Evolutionary conservation across 1,284 basidiomycete genomes (phyloP), one percentile per base, ranked within the genome.

Genomic region (Vanrija pseudolonga): DNA sequence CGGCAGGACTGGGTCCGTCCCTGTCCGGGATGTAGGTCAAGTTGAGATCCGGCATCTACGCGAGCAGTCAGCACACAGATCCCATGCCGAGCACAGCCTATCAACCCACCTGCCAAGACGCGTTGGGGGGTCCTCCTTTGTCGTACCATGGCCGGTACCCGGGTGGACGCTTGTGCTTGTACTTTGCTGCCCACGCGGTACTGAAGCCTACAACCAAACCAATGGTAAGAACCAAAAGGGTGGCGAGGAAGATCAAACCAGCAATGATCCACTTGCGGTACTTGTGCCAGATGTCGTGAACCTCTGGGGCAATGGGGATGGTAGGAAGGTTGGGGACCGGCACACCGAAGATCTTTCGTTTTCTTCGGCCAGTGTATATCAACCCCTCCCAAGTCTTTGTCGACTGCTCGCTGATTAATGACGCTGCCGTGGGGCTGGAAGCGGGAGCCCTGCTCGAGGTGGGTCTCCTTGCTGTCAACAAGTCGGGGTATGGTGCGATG

Each of bases 1-100:
- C 73, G n/a, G 47, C 43, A 0, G 59, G 26, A 19, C 50, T 55
- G 0, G 76, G 73, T 0, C 68, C 72, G 52, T 77, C 73, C 50
- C 69, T 61, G 22, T 48, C 40, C 4, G 60, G 48, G 11, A 52
- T 55, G 55, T 71, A 74, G 3, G 67, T 69, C 36, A 74, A 51
- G 50, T 69, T 69, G 26, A 64, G 59, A 19, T 57, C 44, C 17
- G 53, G 49, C 26, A 18, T 41, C 43, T 32, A 32, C 24, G 24
- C 9, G 12, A 12, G 14, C 32, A 32, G 32, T 32, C 32, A 32
- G 32, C 32, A 32, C 14, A 15, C 32, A 32, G 32, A 32, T 32
- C 12, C 14, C 32, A 32, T 32, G 12, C 32, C 32, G 9, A 32
- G 32, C 32, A 14, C 14, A 9, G 32, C 32, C 32, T 7, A 9